phyloP scores from a whole-genome alignment of 306 rosid genomes.

The Calophaca sinica region DNA sequence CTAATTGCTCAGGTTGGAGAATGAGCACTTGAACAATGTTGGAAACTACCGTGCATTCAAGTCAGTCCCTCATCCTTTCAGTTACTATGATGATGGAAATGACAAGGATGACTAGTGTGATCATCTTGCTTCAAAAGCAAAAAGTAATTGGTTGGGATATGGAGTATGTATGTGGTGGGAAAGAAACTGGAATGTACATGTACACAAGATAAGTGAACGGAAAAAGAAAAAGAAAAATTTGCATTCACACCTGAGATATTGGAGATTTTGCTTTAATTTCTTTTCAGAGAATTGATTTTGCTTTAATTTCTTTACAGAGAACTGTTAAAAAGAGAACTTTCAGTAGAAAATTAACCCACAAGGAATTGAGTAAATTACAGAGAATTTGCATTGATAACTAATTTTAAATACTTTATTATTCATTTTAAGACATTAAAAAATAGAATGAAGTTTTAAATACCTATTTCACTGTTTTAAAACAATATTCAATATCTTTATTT shows the following conservation, averaged over 20 bases:
- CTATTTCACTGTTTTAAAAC: no score
- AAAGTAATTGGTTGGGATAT: not conserved
- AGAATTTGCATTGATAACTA: no score
- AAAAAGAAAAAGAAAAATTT: not conserved
- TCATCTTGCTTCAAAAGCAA: not conserved
- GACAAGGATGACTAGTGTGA: constrained; percentile 52
- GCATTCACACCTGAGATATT: not conserved
- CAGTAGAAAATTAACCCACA: not conserved
- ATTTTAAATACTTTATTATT: no score
- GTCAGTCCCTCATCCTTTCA: constrained; percentile 75
- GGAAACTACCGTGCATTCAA: constrained; percentile 74
- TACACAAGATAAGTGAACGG: not conserved
- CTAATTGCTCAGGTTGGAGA: constrained; percentile 64
- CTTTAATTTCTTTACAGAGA: no score
- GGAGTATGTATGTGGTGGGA: not conserved
- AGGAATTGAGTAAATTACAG: not conserved
- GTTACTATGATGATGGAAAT: constrained; percentile 46
- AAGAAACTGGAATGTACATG: not conserved
- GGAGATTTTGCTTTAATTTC: constrained; percentile 12
- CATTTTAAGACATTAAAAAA: no score
- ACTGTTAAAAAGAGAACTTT: not conserved
- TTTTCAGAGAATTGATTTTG: not conserved
- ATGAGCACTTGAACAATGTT: constrained; percentile 77
- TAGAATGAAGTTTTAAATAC: no score
- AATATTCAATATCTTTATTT: no score